phyloP scores from a whole-genome alignment of 805 yeast genomes.

The Peterozyma xylosa region DNA sequence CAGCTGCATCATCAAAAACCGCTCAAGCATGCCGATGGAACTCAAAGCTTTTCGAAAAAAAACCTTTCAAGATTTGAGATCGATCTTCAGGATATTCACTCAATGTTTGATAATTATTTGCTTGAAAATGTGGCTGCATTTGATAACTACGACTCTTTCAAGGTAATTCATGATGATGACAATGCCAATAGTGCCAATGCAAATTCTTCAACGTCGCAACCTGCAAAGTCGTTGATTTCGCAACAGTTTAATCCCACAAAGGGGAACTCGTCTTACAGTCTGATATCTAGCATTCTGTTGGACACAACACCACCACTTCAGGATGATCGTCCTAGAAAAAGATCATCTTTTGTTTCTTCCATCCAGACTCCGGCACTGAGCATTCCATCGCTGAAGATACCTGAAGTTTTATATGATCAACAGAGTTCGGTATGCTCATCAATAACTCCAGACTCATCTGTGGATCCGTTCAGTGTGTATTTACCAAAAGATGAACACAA shows the following conservation, averaged over 20 bases:
- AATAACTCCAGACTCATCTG: too few relatives aligned
- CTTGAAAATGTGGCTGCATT: not conserved
- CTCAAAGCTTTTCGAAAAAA: too few relatives aligned
- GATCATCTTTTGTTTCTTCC: too few relatives aligned
- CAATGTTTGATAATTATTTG: conserved; percentile 3
- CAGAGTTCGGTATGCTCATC: too few relatives aligned
- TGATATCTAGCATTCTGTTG: not conserved
- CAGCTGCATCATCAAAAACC: not conserved
- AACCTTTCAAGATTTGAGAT: not conserved
- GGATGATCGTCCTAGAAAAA: too few relatives aligned
- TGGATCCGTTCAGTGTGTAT: too few relatives aligned
- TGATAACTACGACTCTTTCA: not conserved
- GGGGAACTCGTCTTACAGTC: not conserved
- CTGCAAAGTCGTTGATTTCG: not conserved
- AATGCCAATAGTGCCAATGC: not conserved
- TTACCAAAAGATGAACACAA: too few relatives aligned
- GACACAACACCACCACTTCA: too few relatives aligned
- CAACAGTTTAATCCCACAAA: not conserved
- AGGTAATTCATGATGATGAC: not conserved
- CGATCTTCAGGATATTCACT: conserved; percentile 1
- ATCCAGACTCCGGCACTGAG: too few relatives aligned
- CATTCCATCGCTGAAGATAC: too few relatives aligned
- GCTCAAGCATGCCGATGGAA: too few relatives aligned
- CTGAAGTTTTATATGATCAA: too few relatives aligned
- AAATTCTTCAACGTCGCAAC: not conserved